Conservation (phyloP, 2,329 filamentous ascomycete species). For the Colletotrichum sojae region DNA sequence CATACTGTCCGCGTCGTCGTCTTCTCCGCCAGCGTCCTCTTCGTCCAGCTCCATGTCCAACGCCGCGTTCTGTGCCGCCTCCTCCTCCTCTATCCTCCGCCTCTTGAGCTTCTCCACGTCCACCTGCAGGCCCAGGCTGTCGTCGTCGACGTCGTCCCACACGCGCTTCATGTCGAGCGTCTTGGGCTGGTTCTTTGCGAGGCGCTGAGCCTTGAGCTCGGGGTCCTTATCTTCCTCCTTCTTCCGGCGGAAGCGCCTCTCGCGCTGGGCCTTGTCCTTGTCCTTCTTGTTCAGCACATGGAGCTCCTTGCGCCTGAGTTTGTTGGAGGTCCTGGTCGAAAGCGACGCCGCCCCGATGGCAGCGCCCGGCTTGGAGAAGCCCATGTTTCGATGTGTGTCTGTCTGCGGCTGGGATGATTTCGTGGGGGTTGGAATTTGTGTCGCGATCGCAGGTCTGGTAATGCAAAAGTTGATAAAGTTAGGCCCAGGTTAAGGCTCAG, state of each 20-base stretch:
- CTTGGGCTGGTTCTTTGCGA: constrained; percentile 82
- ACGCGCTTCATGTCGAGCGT: constrained; percentile 91
- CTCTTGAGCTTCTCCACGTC: constrained; percentile 73
- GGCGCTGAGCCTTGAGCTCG: constrained; percentile 77
- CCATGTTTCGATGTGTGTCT: constrained; percentile 17
- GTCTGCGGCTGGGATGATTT: not conserved
- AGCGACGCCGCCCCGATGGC: constrained; percentile 48
- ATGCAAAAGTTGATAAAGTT: constrained; percentile 6
- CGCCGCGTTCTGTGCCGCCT: constrained; percentile 62
- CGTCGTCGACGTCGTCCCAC: constrained; percentile 83
- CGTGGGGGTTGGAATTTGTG: not conserved
- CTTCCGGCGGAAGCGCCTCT: constrained; percentile 82
- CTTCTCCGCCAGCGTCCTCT: constrained; percentile 67
- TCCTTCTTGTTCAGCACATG: constrained; percentile 86
- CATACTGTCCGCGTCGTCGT: constrained; percentile 77
- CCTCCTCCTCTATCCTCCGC: constrained; percentile 67
- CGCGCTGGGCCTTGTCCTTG: constrained; percentile 80
- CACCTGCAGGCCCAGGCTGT: constrained; percentile 68
- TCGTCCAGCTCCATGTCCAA: constrained; percentile 50
- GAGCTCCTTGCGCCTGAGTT: constrained; percentile 82
- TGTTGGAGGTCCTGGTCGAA: constrained; percentile 75
- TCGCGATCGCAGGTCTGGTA: too few relatives aligned
- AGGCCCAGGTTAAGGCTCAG: not conserved
- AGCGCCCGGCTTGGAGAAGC: constrained; percentile 41
- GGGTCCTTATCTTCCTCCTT: constrained; percentile 91